Evolutionary conservation across 1,139 yeast species (phyloP).

Genomic region (Saccharomyces hybrid): DNA sequence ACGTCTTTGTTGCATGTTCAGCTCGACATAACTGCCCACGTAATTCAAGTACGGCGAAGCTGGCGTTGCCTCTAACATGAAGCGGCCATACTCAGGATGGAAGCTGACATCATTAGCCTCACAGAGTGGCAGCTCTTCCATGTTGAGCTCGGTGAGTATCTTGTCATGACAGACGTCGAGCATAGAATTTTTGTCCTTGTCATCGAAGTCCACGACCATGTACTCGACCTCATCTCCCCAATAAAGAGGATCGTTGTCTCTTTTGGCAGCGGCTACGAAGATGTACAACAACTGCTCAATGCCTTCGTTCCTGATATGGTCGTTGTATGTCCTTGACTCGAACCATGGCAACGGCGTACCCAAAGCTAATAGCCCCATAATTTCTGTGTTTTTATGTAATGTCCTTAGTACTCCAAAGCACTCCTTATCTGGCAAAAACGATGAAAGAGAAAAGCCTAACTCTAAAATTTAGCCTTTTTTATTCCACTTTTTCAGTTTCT

Average conservation of each 20-base stretch:
- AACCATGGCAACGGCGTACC: slow-evolving; percentile 94
- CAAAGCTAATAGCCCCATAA: slow-evolving; percentile 44
- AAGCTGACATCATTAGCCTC: slow-evolving; percentile 51
- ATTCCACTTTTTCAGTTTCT: neutral
- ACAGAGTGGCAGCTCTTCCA: slow-evolving; percentile 34
- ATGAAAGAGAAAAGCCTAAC: neutral
- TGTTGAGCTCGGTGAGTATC: slow-evolving; percentile 58
- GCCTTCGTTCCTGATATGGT: slow-evolving; percentile 79
- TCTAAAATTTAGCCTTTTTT: neutral
- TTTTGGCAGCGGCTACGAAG: slow-evolving; percentile 50
- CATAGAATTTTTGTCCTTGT: slow-evolving; percentile 37
- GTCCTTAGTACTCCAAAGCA: no score
- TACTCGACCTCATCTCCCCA: slow-evolving; percentile 99
- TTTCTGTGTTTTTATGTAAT: neutral
- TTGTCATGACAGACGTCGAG: slow-evolving; percentile 71
- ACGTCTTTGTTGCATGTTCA: slow-evolving; percentile 70
- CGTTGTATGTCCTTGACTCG: slow-evolving; percentile 62
- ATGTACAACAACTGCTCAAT: slow-evolving; percentile 67
- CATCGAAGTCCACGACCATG: slow-evolving; percentile 41
- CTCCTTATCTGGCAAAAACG: no score
- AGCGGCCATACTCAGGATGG: slow-evolving; percentile 97
- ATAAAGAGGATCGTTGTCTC: slow-evolving; percentile 54
- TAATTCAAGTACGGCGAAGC: slow-evolving; percentile 50
- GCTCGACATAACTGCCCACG: slow-evolving; percentile 66
- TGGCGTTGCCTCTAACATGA: slow-evolving; percentile 95